Base-by-base conservation (phyloP, 2,329 filamentous ascomycete species). In the Hypoxylon rubiginosum region DNA sequence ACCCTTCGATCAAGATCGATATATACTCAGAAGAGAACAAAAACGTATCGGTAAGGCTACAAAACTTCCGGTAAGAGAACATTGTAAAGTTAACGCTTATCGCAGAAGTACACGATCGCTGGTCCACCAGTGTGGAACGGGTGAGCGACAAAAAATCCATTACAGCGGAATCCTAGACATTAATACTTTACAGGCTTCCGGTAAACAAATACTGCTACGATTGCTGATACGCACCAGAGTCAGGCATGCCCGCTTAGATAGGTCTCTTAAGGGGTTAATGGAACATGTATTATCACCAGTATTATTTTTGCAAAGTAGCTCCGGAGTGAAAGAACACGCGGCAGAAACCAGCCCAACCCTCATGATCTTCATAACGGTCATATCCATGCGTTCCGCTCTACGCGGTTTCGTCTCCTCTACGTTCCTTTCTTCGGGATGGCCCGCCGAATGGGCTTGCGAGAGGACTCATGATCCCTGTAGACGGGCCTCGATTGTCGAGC, bases 51-150 rank as follows among this genome's bases (percentile, higher is more conserved):
- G 78, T 80, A 69, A 58, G 76, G 68, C 0, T 10, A 9, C 1
- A 1, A 2, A n/a, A 24, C n/a, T 15, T 6, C 9, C 17, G 34
- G 2, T 30, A 24, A 30, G 11, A 63, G 4, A 34, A n/a, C 5
- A 11, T 36, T 24, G 15, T 13, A 13, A 36, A 6, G 34, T 60
- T 73, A 41, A 74, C 62, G 11, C 1, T 19, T 17, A 3, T 11
- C 1, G n/a, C 48, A 79, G 79, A 79, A 79, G 43, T 81, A 80
- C 58, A 77, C 72, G 0, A 76, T 81, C 32, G 73, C 79, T 0
- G 80, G 79, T 13, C 79, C 79, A 4, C 79, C 76, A n/a, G 77
- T 81, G 43, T 81, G 79, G 79, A 71, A 76, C 17, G 77, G 77
- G 75, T 80, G 64, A 74, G 73, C 58, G 24, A 5, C 15, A 6